Conservation (phyloP, 139 green algal species). For the Chlamydomonas sp. region DNA sequence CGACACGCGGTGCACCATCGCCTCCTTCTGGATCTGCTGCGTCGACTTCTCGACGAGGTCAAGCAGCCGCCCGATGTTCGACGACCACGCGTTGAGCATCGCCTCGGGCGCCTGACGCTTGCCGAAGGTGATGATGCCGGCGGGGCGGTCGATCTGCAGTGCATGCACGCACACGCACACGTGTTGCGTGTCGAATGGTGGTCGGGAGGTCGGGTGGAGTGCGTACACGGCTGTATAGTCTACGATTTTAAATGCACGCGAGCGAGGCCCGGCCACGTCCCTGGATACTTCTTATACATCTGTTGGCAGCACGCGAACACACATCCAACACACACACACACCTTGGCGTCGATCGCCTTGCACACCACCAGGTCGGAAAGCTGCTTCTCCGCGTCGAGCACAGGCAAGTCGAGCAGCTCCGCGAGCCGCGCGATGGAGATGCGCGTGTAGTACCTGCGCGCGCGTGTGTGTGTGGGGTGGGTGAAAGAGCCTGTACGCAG, state of each 20-base stretch:
- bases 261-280: too few species aligned
- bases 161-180: too few species aligned
- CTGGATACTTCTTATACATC: too few species aligned
- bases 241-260: too few species aligned
- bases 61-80: conserved; percentile 75
- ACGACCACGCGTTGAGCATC: conserved; percentile 73
- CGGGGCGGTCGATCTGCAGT: conserved; percentile 83
- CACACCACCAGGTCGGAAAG: conserved; percentile 83
- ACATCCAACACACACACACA: too few species aligned
- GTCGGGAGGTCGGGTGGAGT: too few species aligned
- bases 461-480: too few species aligned
- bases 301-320: too few species aligned
- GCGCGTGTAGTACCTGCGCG: conserved; percentile 46
- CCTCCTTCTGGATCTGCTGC: conserved; percentile 90
- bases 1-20: conserved; percentile 78
- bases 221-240: too few species aligned
- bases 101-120: conserved; percentile 43
- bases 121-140: conserved; percentile 76
- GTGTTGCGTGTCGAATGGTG: too few species aligned
- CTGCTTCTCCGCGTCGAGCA: conserved; percentile 76
- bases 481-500: too few species aligned
- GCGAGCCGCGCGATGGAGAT: conserved; percentile 70
- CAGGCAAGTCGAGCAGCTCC: conserved; percentile 73
- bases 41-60: conserved; percentile 82
- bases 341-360: conserved; percentile 69